Percentiles rank a stretch among this genome's conserved stretches.
These are phyloP conservation scores for Potentilla sterilis DNA, from an alignment of 306 rosid species.

Conservation along the genomic window DNA sequence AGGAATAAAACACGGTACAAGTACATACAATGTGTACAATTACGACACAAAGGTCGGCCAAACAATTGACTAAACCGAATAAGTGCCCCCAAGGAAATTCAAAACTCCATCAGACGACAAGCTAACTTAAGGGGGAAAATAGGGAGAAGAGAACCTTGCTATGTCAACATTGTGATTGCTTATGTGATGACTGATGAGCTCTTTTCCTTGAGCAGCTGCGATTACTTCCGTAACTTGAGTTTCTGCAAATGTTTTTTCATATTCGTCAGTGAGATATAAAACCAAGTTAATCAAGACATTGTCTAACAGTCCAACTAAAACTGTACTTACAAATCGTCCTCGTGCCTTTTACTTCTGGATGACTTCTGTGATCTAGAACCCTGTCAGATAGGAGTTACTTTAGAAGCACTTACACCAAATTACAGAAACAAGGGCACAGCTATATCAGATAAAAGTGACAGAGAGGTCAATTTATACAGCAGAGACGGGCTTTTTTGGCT, in stretches of 20 bases:
- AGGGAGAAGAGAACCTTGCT: constrained; percentile 19
- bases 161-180: constrained; percentile 5
- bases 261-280: neutral
- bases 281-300: neutral
- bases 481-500: neutral
- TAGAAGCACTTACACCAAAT: neutral
- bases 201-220: constrained; percentile 30
- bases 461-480: neutral
- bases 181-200: constrained; percentile 32
- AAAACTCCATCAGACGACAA: constrained; percentile 10
- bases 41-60: constrained; percentile 9
- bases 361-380: constrained; percentile 28
- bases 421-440: neutral
- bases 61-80: neutral
- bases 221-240: constrained; percentile 9
- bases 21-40: constrained; percentile 20
- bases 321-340: constrained; percentile 29
- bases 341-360: constrained; percentile 34
- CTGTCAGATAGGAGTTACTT: constrained; percentile 28
- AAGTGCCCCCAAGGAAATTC: constrained; percentile 3
- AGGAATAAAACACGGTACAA: constrained; percentile 1
- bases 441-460: neutral
- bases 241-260: constrained; percentile 22
- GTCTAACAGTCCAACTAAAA: neutral
- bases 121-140: constrained; percentile 1